phyloP scores from a whole-genome alignment of 2,329 filamentous ascomycete genomes.

The Pezizomycotina sp. region DNA sequence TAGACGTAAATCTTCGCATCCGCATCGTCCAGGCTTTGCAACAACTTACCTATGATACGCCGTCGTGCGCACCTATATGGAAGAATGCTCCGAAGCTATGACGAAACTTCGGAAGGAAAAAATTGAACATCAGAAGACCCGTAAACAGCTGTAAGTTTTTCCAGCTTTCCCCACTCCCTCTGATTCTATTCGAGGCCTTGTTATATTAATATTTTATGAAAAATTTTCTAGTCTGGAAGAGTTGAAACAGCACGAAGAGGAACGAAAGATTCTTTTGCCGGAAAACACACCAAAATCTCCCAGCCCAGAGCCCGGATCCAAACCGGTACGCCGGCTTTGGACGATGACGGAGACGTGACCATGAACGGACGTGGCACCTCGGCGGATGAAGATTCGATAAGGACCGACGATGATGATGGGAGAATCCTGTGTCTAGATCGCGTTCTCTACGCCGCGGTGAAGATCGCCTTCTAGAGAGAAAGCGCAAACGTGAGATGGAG shows the following conservation, averaged over 20 bases:
- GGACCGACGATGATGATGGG: conserved; percentile 47
- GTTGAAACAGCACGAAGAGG: conserved; percentile 51
- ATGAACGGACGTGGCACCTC: conserved; percentile 26
- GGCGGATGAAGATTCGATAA: conserved; percentile 38
- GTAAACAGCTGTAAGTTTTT: conserved; percentile 41
- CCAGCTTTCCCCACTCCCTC: background rate
- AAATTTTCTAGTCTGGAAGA: conserved; percentile 45
- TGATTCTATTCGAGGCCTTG: background rate
- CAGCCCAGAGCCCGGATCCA: conserved; percentile 35
- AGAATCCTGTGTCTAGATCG: conserved; percentile 37
- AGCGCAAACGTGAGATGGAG: conserved; percentile 60
- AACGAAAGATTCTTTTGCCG: conserved; percentile 55
- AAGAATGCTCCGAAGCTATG: conserved; percentile 85
- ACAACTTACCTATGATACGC: conserved; percentile 71
- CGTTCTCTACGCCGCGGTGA: conserved; percentile 45
- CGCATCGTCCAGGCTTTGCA: conserved; percentile 70
- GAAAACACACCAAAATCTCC: conserved; percentile 54
- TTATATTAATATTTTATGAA: conserved; percentile 25
- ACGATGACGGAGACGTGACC: conserved; percentile 43
- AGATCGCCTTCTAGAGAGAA: conserved; percentile 54
- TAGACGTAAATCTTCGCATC: conserved; percentile 72
- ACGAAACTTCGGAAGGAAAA: conserved; percentile 89
- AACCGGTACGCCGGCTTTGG: conserved; percentile 44
- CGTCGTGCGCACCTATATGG: conserved; percentile 73
- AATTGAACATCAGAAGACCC: conserved; percentile 73